Conservation (phyloP, 768 basidiomycete species). For the Sarcodon aspratus region DNA sequence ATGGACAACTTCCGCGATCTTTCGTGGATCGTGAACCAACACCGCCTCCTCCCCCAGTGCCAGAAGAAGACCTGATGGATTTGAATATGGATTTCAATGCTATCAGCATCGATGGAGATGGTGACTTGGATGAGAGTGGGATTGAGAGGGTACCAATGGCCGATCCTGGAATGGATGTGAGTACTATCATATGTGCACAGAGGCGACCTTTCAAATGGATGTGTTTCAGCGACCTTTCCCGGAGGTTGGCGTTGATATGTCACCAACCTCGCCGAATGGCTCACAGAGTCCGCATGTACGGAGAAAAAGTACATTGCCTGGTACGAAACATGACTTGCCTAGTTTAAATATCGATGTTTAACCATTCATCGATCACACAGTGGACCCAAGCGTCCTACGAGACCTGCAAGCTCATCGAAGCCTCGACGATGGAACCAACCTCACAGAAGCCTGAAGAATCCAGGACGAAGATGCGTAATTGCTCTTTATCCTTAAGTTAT, state of each 20-base stretch:
- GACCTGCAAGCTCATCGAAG: constrained; percentile 84
- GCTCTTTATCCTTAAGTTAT: too few species aligned
- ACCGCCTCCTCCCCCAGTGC: constrained; percentile 68
- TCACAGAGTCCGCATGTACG: constrained; percentile 69
- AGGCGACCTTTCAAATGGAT: constrained; percentile 7
- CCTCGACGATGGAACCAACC: constrained; percentile 37
- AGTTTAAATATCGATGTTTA: not conserved
- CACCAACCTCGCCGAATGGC: constrained; percentile 26
- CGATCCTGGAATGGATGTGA: constrained; percentile 79
- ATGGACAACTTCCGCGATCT: constrained; percentile 59
- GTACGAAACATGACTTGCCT: constrained; percentile 23
- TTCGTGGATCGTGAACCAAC: constrained; percentile 57
- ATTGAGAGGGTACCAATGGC: constrained; percentile 88
- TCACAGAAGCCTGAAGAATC: constrained; percentile 6
- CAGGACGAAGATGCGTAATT: too few species aligned
- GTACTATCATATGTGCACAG: constrained; percentile 21
- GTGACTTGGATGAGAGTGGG: constrained; percentile 67
- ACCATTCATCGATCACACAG: constrained; percentile 24
- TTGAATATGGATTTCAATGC: constrained; percentile 84
- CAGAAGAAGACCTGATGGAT: constrained; percentile 82
- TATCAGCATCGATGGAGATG: constrained; percentile 62
- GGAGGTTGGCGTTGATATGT: constrained; percentile 52
- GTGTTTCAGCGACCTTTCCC: constrained; percentile 48
- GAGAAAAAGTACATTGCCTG: constrained; percentile 90
- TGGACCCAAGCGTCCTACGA: constrained; percentile 80